Evolutionary conservation across 108 stramenopile species (phyloP).

Genomic region (Cyclotella choctawhatcheeana): DNA sequence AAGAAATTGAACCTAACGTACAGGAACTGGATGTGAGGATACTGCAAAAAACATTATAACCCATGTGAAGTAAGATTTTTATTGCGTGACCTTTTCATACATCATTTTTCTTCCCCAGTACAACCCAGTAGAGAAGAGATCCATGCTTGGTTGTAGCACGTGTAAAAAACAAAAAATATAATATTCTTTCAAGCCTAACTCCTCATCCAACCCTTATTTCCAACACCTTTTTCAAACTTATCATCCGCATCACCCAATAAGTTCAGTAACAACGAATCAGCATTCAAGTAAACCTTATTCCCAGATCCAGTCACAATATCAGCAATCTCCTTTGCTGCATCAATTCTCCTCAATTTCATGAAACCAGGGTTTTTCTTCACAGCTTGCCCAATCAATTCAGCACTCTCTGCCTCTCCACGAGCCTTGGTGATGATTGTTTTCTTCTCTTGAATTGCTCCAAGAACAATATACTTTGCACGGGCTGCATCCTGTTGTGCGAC

Average conservation of each 20-base stretch:
- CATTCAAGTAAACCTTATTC: slow-evolving; percentile 97
- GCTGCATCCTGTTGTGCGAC: slow-evolving; percentile 99
- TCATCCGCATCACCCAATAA: slow-evolving; percentile 90
- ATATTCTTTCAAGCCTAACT: too few relatives aligned
- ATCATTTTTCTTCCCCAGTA: too few relatives aligned
- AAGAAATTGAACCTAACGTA: too few relatives aligned
- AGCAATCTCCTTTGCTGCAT: slow-evolving; percentile 98
- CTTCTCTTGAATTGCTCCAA: slow-evolving; percentile 98
- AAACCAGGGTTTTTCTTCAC: slow-evolving; percentile 99
- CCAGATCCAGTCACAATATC: slow-evolving; percentile 87
- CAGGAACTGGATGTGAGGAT: too few relatives aligned
- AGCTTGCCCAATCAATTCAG: slow-evolving; percentile 96
- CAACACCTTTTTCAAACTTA: slow-evolving; percentile 80
- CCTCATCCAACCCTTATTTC: slow-evolving; percentile 6
- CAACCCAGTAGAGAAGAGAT: too few relatives aligned
- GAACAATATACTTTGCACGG: slow-evolving; percentile 97
- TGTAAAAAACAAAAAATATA: background rate
- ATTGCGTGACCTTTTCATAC: too few relatives aligned
- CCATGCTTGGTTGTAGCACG: too few relatives aligned
- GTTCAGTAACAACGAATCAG: slow-evolving; percentile 96
- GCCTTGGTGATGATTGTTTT: slow-evolving; percentile 98
- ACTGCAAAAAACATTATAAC: too few relatives aligned
- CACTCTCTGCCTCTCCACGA: slow-evolving; percentile 98
- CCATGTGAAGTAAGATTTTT: too few relatives aligned
- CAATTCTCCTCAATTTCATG: slow-evolving; percentile 98